These are phyloP conservation scores for Clarireedia monteithiana DNA, from an alignment of 2,329 filamentous ascomycete genomes.

Conservation along the genomic window DNA sequence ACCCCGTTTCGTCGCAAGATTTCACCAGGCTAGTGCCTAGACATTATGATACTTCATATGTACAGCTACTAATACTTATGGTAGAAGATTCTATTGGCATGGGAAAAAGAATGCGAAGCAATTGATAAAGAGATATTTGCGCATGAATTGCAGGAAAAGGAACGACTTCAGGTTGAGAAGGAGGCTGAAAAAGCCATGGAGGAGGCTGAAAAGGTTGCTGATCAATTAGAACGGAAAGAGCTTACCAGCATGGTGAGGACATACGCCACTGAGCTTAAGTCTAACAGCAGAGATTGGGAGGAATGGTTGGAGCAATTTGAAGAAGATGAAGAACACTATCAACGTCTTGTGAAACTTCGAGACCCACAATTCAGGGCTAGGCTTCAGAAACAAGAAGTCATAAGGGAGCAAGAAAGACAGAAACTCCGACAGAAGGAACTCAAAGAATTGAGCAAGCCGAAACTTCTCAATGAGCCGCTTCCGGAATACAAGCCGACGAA, in stretches of 20 bases:
- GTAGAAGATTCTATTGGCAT: conserved; percentile 14
- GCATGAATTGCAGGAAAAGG: conserved; percentile 19
- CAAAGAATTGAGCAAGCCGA: conserved; percentile 7
- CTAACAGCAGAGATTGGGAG: conserved; percentile 1
- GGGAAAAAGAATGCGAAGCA: conserved; percentile 23
- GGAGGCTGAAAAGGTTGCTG: conserved; percentile 13
- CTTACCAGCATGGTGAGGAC: neutral
- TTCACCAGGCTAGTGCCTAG: too few species aligned
- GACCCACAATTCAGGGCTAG: conserved; percentile 12
- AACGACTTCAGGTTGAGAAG: conserved; percentile 11
- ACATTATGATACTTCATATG: too few species aligned
- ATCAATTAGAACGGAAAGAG: conserved; percentile 12
- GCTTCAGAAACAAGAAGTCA: conserved; percentile 7
- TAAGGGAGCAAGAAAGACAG: conserved; percentile 3
- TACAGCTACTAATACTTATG: neutral
- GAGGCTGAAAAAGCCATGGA: conserved; percentile 15
- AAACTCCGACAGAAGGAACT: neutral
- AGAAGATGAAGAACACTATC: neutral
- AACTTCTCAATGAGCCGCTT: conserved; percentile 18
- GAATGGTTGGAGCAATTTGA: conserved; percentile 3
- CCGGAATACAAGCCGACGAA: conserved; percentile 18
- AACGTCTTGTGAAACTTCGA: conserved; percentile 8
- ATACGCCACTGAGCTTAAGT: conserved; percentile 4
- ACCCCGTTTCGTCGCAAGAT: too few species aligned
- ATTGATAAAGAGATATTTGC: conserved; percentile 21